Evolutionary conservation across 768 basidiomycete species (phyloP).

Genomic region (Kwoniella europaea): DNA sequence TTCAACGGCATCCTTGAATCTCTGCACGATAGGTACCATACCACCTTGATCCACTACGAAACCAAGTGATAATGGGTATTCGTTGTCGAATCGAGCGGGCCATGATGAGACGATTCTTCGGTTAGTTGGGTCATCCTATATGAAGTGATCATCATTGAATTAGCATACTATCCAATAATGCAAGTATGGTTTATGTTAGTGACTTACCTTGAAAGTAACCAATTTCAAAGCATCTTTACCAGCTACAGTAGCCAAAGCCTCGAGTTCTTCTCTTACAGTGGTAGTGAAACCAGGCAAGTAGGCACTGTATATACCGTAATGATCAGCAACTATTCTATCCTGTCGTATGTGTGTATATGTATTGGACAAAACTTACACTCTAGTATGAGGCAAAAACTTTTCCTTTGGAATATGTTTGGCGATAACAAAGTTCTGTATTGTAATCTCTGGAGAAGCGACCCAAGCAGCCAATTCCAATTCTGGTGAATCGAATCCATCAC

Average conservation of each 20-base stretch:
- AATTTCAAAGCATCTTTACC: conserved; percentile 55
- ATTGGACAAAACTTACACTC: conserved; percentile 27
- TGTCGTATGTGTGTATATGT: too few relatives aligned
- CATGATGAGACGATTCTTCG: conserved; percentile 56
- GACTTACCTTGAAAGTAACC: conserved; percentile 48
- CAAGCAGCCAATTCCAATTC: conserved; percentile 53
- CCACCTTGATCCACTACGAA: conserved; percentile 55
- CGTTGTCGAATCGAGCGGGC: conserved; percentile 55
- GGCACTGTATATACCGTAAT: conserved; percentile 15
- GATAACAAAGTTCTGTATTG: conserved; percentile 57
- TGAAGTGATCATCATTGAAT: not conserved
- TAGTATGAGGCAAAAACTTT: conserved; percentile 52
- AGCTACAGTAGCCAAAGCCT: conserved; percentile 52
- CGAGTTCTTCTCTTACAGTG: conserved; percentile 53
- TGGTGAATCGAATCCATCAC: conserved; percentile 46
- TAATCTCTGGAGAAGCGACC: conserved; percentile 54
- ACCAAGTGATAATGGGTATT: conserved; percentile 50
- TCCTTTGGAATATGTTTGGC: conserved; percentile 55
- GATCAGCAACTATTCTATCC: not conserved
- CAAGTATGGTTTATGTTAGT: not conserved
- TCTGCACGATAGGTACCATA: conserved; percentile 54
- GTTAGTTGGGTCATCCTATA: conserved; percentile 55
- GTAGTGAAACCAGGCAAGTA: conserved; percentile 57
- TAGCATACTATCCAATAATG: not conserved
- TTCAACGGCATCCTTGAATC: conserved; percentile 56